Conservation (phyloP, 176 grass and related monocot species). For the Hyparrhenia diplandra region DNA sequence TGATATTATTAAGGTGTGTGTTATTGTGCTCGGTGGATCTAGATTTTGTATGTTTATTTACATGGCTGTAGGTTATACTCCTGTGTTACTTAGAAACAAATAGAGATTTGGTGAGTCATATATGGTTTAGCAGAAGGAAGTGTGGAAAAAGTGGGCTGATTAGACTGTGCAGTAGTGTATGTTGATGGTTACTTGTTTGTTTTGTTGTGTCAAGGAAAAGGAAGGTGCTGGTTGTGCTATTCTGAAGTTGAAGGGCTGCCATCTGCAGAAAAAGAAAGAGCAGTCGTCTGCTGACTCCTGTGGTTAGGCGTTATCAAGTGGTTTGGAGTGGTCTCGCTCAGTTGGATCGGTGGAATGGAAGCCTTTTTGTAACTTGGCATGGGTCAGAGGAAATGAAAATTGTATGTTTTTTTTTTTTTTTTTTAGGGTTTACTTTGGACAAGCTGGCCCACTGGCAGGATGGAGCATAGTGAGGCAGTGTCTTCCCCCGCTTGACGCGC, state of each 20-base stretch:
- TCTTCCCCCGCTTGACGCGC: conserved; percentile 4
- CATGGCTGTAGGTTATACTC: neutral
- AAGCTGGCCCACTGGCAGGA: neutral
- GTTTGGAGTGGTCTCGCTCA: neutral
- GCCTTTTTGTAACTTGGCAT: too few relatives aligned
- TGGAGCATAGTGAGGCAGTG: neutral
- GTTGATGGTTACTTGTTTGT: neutral
- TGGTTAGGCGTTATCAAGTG: neutral
- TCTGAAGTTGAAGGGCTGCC: conserved; percentile 19
- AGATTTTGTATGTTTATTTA: neutral
- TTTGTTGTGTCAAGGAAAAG: neutral
- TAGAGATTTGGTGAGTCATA: neutral
- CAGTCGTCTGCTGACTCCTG: neutral
- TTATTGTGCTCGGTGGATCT: neutral
- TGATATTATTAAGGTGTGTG: neutral
- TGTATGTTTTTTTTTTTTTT: neutral
- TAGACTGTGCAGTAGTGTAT: neutral
- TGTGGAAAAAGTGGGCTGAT: neutral
- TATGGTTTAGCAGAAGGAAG: neutral
- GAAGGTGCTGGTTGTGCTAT: neutral
- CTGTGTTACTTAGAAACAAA: neutral
- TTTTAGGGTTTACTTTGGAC: neutral
- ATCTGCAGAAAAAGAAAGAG: neutral
- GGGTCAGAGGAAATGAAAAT: neutral
- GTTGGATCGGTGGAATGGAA: neutral